Evolutionary conservation across 441 rosid species (phyloP).

Genomic region (Brassica hybrid): DNA sequence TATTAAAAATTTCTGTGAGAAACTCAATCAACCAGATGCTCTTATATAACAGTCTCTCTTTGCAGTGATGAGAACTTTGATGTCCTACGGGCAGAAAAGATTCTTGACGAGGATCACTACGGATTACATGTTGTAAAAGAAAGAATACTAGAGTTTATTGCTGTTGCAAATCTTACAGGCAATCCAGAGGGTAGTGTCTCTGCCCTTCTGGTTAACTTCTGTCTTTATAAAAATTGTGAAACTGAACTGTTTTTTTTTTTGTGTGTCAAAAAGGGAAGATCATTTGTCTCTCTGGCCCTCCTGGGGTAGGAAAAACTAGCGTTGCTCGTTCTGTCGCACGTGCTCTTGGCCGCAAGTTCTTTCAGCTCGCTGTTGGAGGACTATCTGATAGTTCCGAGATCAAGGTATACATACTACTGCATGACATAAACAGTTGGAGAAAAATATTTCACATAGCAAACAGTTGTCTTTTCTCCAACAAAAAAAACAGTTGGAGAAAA

Average conservation of each 20-base stretch:
- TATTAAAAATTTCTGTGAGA: no score
- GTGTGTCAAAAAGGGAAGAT: neutral
- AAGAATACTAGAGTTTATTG: conserved; percentile 3
- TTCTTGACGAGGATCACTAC: conserved; percentile 1
- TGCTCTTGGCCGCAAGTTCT: no score
- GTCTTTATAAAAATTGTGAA: neutral
- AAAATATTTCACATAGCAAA: no score
- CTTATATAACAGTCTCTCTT: no score
- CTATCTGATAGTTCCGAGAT: neutral
- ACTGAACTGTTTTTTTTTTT: neutral
- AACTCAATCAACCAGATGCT: no score
- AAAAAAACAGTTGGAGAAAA: no score
- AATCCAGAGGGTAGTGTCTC: neutral
- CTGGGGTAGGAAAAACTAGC: no score
- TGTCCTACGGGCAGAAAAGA: no score
- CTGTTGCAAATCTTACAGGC: neutral
- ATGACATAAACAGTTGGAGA: neutral
- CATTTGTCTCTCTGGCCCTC: no score
- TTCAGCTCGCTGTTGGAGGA: conserved; percentile 4
- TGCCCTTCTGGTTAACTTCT: neutral
- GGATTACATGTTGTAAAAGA: neutral
- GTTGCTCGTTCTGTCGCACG: no score
- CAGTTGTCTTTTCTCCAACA: no score
- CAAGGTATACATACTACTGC: neutral
- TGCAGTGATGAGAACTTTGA: no score